Evolutionary conservation across 495 filamentous ascomycete species (phyloP), one percentile per base, ranked within the genome.

Genomic region (Penicillium lagena): DNA sequence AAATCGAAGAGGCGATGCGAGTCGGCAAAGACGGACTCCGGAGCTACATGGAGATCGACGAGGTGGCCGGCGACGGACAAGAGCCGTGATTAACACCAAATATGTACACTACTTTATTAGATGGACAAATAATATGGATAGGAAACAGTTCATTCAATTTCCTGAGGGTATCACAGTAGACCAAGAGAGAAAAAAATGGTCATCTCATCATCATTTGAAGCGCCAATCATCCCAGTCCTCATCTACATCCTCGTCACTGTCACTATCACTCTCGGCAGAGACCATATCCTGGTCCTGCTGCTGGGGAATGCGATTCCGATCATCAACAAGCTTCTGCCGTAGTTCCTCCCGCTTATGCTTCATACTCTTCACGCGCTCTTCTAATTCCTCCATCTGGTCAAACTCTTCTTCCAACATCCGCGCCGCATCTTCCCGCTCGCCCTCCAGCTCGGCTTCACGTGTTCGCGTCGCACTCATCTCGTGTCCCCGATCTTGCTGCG

Each of bases 381-480:
- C 93, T 37, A 96, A 75, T 42, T 80, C 80, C 58, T 93, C 88
- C 91, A 97, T 96, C 59, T 93, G 83, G 41, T 95, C 93, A 59
- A 97, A 89, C 62, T 98, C 93, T 45, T 86, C 82, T 60, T 91
- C 82, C 45, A 96, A 62, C 43, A 82, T 78, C 38, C 86, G 77
- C 14, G 80, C 83, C 4, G 90, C 89, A 55, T 95, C 90, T 55
- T 96, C 90, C 15, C 82, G 82, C 67, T 95, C 89, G 12, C 82
- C 87, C 46, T 87, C 89, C n/a, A 77, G 59, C 37, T 84, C 79
- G 1, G 73, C 80, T 40, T 85, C 83, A 30, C 75, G 72, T 41
- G 57, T 45, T 17, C 53, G 55, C 17, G 45, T 44, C 29, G 58
- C 22, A 22, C 22, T 54, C 7, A 71, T 70, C 46, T 78, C 73